phyloP scores from a whole-genome alignment of 352 stramenopile genomes.

The Pythium coloratum region DNA sequence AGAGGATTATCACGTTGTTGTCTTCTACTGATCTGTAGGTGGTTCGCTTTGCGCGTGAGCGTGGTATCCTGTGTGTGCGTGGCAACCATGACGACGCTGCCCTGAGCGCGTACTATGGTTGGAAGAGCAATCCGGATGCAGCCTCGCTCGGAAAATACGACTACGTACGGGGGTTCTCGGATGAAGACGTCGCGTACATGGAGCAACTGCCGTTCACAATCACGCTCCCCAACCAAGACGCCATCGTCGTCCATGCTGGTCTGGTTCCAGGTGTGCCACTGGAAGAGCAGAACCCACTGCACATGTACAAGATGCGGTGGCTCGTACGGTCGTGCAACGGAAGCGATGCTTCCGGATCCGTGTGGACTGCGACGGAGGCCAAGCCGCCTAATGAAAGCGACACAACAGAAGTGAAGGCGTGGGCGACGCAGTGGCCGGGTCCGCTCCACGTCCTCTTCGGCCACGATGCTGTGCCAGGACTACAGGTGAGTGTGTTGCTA shows the following conservation, averaged over 20 bases:
- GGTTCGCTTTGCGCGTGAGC: constrained; percentile 70
- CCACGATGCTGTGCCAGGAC: constrained; percentile 82
- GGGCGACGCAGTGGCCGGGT: constrained; percentile 82
- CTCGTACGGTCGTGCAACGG: constrained; percentile 27
- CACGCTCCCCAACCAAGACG: constrained; percentile 55
- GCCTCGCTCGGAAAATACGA: constrained; percentile 44
- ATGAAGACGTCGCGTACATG: constrained; percentile 62
- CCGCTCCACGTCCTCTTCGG: constrained; percentile 89
- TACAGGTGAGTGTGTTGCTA: constrained; percentile 51
- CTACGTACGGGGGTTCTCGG: constrained; percentile 63
- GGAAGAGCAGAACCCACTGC: constrained; percentile 77
- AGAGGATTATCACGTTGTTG: not conserved
- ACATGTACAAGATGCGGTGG: constrained; percentile 94
- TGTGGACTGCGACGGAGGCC: constrained; percentile 33
- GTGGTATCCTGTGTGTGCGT: constrained; percentile 56
- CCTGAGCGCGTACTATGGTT: constrained; percentile 57
- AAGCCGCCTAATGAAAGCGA: constrained; percentile 28
- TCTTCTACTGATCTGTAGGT: constrained; percentile 31
- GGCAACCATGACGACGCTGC: constrained; percentile 85
- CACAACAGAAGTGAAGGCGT: constrained; percentile 45
- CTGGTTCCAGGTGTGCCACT: constrained; percentile 60
- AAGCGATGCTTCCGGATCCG: not conserved
- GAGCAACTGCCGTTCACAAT: constrained; percentile 81
- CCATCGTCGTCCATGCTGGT: constrained; percentile 75
- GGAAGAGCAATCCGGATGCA: constrained; percentile 23